Conservation (phyloP, 2,329 filamentous ascomycete genomes). For the Bimuria novae-zelandiae region DNA sequence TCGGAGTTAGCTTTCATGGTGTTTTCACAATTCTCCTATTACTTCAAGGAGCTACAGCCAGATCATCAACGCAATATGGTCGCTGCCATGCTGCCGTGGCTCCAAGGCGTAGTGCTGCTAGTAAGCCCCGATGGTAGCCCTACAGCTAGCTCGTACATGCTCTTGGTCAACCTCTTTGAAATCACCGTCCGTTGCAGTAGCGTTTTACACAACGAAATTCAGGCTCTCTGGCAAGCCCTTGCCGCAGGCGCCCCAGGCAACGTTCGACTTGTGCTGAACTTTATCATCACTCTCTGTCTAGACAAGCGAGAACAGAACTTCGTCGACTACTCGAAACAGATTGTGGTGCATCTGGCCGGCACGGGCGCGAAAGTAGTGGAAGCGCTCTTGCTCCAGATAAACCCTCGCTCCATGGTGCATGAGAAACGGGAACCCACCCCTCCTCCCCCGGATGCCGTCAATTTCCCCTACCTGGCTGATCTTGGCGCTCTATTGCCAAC, state of each 20-base stretch:
- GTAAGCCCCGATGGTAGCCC: constrained; percentile 90
- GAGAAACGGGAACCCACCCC: constrained; percentile 65
- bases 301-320: constrained; percentile 97
- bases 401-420: constrained; percentile 95
- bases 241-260: constrained; percentile 94
- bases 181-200: constrained; percentile 92
- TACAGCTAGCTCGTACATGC: constrained; percentile 89
- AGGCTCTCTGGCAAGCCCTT: constrained; percentile 94
- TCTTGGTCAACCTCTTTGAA: constrained; percentile 92
- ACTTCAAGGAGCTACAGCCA: constrained; percentile 85
- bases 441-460: constrained; percentile 71
- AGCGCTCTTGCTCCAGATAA: constrained; percentile 88
- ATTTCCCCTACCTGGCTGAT: constrained; percentile 84
- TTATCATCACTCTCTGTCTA: constrained; percentile 91
- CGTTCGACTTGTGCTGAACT: constrained; percentile 91
- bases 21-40: constrained; percentile 92
- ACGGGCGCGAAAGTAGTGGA: constrained; percentile 92
- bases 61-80: constrained; percentile 91
- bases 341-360: constrained; percentile 93
- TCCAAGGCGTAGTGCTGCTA: constrained; percentile 90
- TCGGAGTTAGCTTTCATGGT: constrained; percentile 88
- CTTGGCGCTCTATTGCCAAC: constrained; percentile 33
- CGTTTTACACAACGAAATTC: constrained; percentile 91
- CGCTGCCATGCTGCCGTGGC: constrained; percentile 92
- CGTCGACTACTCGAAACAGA: constrained; percentile 96